A percentile compares a stretch with the other conserved stretches of the same genome.
Evolutionary conservation across 176 grass and related monocot genomes (phyloP).

Genomic region (Pontederia crassipes): DNA sequence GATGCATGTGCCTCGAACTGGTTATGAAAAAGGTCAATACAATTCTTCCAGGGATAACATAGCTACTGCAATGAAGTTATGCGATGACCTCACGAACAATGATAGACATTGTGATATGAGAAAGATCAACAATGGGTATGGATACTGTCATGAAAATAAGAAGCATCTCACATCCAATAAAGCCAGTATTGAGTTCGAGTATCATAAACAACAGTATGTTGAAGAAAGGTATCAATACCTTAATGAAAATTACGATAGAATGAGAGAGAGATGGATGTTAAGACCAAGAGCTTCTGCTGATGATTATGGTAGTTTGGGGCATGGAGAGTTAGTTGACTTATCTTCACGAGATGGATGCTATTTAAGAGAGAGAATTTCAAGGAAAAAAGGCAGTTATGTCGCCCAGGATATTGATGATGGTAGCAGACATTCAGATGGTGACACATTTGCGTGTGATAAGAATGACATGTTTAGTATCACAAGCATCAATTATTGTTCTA

Average conservation of each 20-base stretch:
- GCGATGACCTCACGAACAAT: constrained; percentile 18
- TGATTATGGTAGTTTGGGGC: constrained; percentile 18
- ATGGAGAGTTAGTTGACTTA: constrained; percentile 16
- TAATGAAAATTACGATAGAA: constrained; percentile 22
- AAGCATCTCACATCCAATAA: constrained; percentile 9
- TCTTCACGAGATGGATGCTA: constrained; percentile 18
- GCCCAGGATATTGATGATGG: constrained; percentile 20
- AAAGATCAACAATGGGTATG: constrained; percentile 15
- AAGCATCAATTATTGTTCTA: constrained; percentile 21
- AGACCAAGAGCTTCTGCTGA: constrained; percentile 29
- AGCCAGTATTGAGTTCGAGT: constrained; percentile 11
- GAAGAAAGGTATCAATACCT: constrained; percentile 5
- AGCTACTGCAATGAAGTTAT: constrained; percentile 17
- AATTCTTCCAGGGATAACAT: not conserved
- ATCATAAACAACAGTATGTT: not conserved
- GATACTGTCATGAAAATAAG: constrained; percentile 22
- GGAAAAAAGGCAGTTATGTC: constrained; percentile 6
- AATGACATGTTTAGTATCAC: constrained; percentile 25
- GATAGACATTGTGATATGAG: constrained; percentile 19
- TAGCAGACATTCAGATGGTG: constrained; percentile 29
- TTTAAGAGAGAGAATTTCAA: constrained; percentile 24
- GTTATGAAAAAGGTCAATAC: constrained; percentile 24
- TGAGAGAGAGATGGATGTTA: constrained; percentile 17
- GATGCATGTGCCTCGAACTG: constrained; percentile 11
- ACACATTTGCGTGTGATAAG: constrained; percentile 6